Evolutionary conservation across 2,329 filamentous ascomycete species (phyloP), one percentile per base, ranked within the genome.

Genomic region (Fusarium dimerum): DNA sequence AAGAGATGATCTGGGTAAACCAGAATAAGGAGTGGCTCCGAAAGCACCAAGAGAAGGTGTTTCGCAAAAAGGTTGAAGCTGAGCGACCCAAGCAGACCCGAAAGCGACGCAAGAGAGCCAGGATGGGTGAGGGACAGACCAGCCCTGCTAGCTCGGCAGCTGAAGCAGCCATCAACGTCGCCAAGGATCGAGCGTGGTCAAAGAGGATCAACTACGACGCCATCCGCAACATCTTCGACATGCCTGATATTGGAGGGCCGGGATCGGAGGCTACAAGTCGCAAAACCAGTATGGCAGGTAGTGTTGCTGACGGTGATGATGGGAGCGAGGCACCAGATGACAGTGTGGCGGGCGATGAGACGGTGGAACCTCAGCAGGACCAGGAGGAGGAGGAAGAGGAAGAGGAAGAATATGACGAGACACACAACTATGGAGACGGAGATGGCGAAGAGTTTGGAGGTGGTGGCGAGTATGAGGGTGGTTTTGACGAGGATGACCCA

Each of bases 11-110:
- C 47, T 99, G 94, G 94, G 86, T 96, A 41, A 92, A 93, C 54
- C 87, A 92, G 68, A 97, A 99, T 71, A 92, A 94, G 68, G 91
- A 95, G 61, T 99, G 92, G 83, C 79, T 99, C 39, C 89, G 93
- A 9, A 83, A 86, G 45, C 88, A 95, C 67, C 92, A 97, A 66
- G 85, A 89, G 54, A 96, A 94, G 71, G 80, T 88, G 7, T 87
- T 95, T 51, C 83, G 88, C 39, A 83, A 86, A 53, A 90, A 92
- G 70, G 75, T 83, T 56, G 82, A 82, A 53, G 79, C 78, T 10
- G 80, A 73, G 63, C 76, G 71, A 59, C 81, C 77, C 50, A 89
- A 80, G 73, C 80, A 78, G 50, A 79, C 74, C n/a, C 77, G 83
- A 20, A 80, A 80, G 48, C 76, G 80, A 26, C 75, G 77, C 54